Evolutionary conservation across 208 protist species (phyloP).

Genomic region (Trypanosoma cruzi): DNA sequence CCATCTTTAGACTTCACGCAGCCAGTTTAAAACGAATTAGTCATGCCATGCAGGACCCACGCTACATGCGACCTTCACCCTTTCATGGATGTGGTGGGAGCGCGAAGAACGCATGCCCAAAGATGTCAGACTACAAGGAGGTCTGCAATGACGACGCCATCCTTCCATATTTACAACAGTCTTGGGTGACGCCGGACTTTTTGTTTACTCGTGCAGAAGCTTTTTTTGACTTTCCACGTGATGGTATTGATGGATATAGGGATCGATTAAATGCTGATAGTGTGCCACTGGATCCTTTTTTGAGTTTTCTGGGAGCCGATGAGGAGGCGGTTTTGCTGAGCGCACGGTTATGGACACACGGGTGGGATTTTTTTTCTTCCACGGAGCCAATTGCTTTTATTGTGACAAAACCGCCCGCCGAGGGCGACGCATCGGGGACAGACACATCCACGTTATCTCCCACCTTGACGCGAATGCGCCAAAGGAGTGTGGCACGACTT

Average conservation of each 20-base stretch:
- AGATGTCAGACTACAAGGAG: not conserved
- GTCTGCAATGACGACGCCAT: not conserved
- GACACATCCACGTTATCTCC: not conserved
- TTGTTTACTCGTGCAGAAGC: constrained; percentile 53
- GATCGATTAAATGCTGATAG: not conserved
- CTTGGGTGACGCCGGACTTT: constrained; percentile 39
- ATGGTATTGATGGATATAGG: constrained; percentile 7
- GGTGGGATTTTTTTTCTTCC: constrained; percentile 51
- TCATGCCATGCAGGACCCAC: constrained; percentile 13
- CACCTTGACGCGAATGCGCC: not conserved
- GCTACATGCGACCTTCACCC: constrained; percentile 21
- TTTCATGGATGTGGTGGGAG: constrained; percentile 7
- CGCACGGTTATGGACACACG: constrained; percentile 48
- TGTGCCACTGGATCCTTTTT: constrained; percentile 39
- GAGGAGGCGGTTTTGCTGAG: constrained; percentile 39
- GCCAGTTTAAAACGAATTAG: not conserved
- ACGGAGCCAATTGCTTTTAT: constrained; percentile 41
- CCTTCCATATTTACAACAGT: constrained; percentile 13
- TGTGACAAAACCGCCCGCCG: not conserved
- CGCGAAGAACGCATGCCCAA: not conserved
- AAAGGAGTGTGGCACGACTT: not conserved
- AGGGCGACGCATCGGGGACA: not conserved
- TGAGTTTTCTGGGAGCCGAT: constrained; percentile 37
- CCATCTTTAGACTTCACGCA: not conserved
- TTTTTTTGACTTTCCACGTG: constrained; percentile 36